Evolutionary conservation across 345 rosid genomes (phyloP).

Genomic region (Hibiscus syriacus): DNA sequence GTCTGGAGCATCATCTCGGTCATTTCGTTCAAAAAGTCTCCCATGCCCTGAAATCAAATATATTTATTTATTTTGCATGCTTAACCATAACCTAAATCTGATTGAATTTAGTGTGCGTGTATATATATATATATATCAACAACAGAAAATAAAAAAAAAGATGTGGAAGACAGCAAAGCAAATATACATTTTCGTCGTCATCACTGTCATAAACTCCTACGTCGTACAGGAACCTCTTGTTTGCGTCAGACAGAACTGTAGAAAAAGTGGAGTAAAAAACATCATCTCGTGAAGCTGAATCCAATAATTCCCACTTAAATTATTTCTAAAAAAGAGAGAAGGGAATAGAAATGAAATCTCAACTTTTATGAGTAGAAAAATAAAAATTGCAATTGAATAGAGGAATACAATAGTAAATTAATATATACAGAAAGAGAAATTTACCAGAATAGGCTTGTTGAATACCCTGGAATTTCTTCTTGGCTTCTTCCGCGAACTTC

Average conservation of each 20-base stretch:
- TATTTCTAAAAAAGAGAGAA: background rate
- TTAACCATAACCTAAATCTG: background rate
- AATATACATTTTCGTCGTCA: constrained; percentile 59
- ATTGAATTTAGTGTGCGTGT: too few species aligned
- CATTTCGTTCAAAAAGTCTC: constrained; percentile 88
- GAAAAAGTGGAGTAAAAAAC: constrained; percentile 1
- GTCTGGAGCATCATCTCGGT: constrained; percentile 79
- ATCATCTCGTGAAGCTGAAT: constrained; percentile 12
- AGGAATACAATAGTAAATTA: too few species aligned
- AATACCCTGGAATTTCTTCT: constrained; percentile 79
- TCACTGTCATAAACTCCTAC: constrained; percentile 76
- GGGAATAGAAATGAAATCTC: background rate
- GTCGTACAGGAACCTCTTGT: constrained; percentile 87
- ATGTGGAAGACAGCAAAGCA: too few species aligned
- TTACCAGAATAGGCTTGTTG: constrained; percentile 92
- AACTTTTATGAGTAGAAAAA: background rate
- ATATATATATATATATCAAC: too few species aligned
- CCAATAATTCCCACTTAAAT: constrained; percentile 12
- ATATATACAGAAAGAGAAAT: constrained; percentile 1
- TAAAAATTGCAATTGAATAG: background rate
- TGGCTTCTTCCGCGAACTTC: constrained; percentile 66
- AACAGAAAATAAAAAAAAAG: too few species aligned
- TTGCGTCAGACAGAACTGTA: constrained; percentile 76
- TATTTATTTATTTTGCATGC: background rate
- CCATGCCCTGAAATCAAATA: constrained; percentile 61